Conservation (phyloP, 495 filamentous ascomycete genomes). For the Terfezia claveryi region DNA sequence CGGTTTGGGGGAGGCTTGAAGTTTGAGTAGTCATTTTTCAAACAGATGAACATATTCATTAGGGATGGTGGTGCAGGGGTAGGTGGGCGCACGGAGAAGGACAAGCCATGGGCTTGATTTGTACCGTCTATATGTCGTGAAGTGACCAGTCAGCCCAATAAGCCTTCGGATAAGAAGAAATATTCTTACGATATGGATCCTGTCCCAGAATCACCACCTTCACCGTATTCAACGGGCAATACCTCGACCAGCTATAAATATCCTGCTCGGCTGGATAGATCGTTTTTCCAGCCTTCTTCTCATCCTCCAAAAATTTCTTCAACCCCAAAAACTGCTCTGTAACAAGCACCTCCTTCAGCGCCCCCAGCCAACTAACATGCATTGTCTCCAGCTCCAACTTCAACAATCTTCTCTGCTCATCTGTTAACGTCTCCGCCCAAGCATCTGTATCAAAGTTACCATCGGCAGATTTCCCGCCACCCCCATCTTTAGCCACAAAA, state of each 20-base stretch:
- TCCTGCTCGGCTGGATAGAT: constrained; percentile 71
- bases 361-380: constrained; percentile 71
- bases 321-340: constrained; percentile 59
- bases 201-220: constrained; percentile 84
- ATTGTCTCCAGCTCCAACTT: constrained; percentile 78
- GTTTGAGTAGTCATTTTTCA: constrained; percentile 67
- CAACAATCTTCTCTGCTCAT: constrained; percentile 63
- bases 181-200: constrained; percentile 53
- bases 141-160: neutral
- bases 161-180: neutral
- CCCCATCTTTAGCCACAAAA: constrained; percentile 24
- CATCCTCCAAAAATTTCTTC: constrained; percentile 67
- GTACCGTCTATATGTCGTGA: constrained; percentile 32
- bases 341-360: constrained; percentile 62
- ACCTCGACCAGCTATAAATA: constrained; percentile 89
- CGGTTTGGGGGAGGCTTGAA: constrained; percentile 55
- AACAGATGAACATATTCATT: constrained; percentile 69
- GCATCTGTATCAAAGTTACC: constrained; percentile 62
- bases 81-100: constrained; percentile 80
- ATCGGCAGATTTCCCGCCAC: constrained; percentile 7
- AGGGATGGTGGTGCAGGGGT: constrained; percentile 72
- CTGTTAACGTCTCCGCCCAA: constrained; percentile 57
- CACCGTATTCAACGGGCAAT: constrained; percentile 69
- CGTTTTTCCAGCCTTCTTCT: constrained; percentile 47
- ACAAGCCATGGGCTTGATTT: constrained; percentile 90